Evolutionary conservation across 495 filamentous ascomycete genomes (phyloP), one percentile per base, ranked within the genome.

Genomic region (Penicillium lagena): DNA sequence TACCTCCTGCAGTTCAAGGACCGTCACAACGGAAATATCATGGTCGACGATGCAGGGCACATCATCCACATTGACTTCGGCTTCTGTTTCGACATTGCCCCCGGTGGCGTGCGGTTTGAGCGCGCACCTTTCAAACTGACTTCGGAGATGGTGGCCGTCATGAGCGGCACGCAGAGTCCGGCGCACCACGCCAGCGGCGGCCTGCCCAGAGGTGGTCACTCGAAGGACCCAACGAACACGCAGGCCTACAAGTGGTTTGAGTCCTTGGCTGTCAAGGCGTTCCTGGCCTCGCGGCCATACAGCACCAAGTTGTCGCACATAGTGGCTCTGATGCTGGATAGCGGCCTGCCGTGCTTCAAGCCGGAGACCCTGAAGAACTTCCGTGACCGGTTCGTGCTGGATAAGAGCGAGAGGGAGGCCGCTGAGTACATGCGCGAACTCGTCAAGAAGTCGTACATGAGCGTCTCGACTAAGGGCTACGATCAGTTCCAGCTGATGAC

Each of bases 61-160:
- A 95, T 99, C 59, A 82, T 99, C 13, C 94, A 99, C 66, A 96
- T 99, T 61, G 93, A 99, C 67, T 99, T 99, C 56, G 94, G 94
- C 13, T 99, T 99, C 75, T 97, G 91, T 66, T 97, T 99, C 63
- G 94, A 99, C 60, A 96, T 99, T 57, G 94, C 89, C 1, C 94
- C 94, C 0, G 94, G 94, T 34, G 94, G 94, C 14, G 86, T 97
- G 41, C 88, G 86, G 42, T 99, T 99, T 57, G 94, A 99, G 69
- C 85, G 94, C 22, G 94, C 94, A 0, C 94, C 94, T 0, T 99
- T 99, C 79, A 99, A 99, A 66, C 78, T 99, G 40, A 97, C 94
- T 0, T 79, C 81, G 9, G 94, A 99, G 59, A 99, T 99, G 94
- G 77, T 99, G 33, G 85, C 89, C 12, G 94, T 99, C 45, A 99